phyloP scores from a whole-genome alignment of 163 green algal genomes.

The Coccomyxa subellipsoidea region DNA sequence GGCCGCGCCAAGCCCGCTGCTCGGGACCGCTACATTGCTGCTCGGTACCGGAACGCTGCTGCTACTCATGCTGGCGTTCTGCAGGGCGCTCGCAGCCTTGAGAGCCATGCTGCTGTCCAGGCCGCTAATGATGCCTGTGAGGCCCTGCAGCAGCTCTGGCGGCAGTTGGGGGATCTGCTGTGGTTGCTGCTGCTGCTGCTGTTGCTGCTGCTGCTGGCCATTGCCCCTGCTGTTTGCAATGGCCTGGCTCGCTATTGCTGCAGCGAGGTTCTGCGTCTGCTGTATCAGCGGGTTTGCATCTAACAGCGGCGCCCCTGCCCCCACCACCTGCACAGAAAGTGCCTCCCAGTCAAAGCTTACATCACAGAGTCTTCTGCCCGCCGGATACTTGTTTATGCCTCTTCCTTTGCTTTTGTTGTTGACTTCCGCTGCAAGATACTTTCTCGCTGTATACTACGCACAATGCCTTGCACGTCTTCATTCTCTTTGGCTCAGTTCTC shows the following conservation, averaged over 20 bases:
- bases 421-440: too few species aligned
- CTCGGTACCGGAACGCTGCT: not conserved
- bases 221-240: not conserved
- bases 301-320: not conserved
- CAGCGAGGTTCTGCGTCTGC: not conserved
- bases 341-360: too few species aligned
- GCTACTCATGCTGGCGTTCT: not conserved
- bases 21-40: not conserved
- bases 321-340: not conserved
- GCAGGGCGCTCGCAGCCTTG: not conserved
- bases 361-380: too few species aligned
- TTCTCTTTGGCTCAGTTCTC: not conserved
- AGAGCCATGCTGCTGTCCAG: not conserved
- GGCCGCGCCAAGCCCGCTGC: not conserved
- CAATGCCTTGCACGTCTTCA: not conserved
- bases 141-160: not conserved
- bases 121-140: conserved; percentile 4
- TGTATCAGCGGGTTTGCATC: not conserved
- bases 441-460: not conserved
- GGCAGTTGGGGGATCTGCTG: not conserved
- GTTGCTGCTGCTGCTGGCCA: not conserved
- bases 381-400: too few species aligned
- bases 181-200: not conserved
- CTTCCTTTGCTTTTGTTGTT: too few species aligned
- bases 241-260: not conserved